Evolutionary conservation across 2,329 filamentous ascomycete genomes (phyloP).

Genomic region (Arachnomyces sp.): DNA sequence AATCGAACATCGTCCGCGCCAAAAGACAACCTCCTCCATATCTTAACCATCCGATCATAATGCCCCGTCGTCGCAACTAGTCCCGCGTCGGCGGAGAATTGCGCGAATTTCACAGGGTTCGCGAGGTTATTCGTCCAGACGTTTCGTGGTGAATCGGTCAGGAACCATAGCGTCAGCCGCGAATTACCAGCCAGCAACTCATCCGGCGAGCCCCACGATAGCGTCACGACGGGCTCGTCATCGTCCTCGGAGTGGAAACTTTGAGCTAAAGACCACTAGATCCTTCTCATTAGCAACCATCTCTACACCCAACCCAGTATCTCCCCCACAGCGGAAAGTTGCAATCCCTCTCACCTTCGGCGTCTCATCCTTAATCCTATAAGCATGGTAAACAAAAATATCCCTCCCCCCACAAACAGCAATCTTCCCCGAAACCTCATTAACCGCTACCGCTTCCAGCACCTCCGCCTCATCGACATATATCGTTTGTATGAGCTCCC

Average conservation of each 20-base stretch:
- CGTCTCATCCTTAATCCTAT: constrained; percentile 59
- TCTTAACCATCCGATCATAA: constrained; percentile 76
- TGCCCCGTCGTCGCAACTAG: constrained; percentile 74
- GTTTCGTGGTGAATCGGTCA: constrained; percentile 37
- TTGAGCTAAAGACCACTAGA: constrained; percentile 53
- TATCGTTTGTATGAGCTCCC: constrained; percentile 76
- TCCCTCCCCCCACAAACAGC: constrained; percentile 59
- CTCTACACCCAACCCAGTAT: constrained; percentile 10
- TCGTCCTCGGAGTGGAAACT: constrained; percentile 38
- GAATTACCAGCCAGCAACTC: constrained; percentile 74
- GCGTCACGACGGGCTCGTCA: constrained; percentile 39
- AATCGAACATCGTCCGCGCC: constrained; percentile 76
- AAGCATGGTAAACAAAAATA: constrained; percentile 71
- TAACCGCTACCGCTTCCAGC: constrained; percentile 69
- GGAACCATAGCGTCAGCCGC: constrained; percentile 60
- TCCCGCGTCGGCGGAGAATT: constrained; percentile 76
- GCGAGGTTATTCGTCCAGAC: constrained; percentile 71
- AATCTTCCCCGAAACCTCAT: constrained; percentile 77
- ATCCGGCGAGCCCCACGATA: constrained; percentile 82
- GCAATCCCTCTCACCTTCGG: constrained; percentile 54
- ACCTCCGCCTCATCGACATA: constrained; percentile 66
- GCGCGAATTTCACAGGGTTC: constrained; percentile 62
- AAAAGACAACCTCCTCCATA: constrained; percentile 84
- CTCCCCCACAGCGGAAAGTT: constrained; percentile 4
- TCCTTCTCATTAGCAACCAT: constrained; percentile 10